Evolutionary conservation across 225 moss, liverwort and hornwort species (phyloP).

Genomic region (Anthoceros angustus): DNA sequence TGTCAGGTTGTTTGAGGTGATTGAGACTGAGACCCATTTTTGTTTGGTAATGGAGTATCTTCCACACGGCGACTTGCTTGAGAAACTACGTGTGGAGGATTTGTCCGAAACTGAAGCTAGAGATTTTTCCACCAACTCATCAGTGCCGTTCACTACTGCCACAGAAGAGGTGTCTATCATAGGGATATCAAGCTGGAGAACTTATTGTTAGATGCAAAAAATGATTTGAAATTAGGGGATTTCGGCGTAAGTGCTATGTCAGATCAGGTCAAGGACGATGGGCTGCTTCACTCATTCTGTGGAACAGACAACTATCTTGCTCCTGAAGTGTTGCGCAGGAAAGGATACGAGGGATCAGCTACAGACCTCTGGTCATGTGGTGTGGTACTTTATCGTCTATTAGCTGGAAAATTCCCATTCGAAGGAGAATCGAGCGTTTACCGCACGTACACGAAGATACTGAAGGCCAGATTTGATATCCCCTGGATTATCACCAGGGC

Average conservation of each 20-base stretch:
- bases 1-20: too few relatives aligned
- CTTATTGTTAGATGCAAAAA: constrained; percentile 5
- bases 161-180: not conserved
- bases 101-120: not conserved
- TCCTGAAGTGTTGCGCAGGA: constrained; percentile 46
- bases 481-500: constrained; percentile 1
- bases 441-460: constrained; percentile 35
- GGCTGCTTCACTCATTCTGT: constrained; percentile 29
- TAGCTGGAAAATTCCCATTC: constrained; percentile 47
- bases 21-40: not conserved
- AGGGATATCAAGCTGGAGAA: not conserved
- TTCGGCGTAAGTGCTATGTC: too few relatives aligned
- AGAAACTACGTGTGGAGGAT: not conserved
- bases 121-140: not conserved
- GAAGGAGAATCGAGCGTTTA: constrained; percentile 40
- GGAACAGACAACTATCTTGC: constrained; percentile 49
- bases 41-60: not conserved
- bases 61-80: not conserved
- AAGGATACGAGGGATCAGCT: constrained; percentile 38
- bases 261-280: constrained; percentile 10
- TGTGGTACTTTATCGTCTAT: constrained; percentile 35
- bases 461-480: not conserved
- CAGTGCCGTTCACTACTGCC: not conserved
- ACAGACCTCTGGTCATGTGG: constrained; percentile 53
- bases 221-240: constrained; percentile 9